phyloP scores from a whole-genome alignment of 2,329 filamentous ascomycete genomes.

The Monilinia aucupariae region DNA sequence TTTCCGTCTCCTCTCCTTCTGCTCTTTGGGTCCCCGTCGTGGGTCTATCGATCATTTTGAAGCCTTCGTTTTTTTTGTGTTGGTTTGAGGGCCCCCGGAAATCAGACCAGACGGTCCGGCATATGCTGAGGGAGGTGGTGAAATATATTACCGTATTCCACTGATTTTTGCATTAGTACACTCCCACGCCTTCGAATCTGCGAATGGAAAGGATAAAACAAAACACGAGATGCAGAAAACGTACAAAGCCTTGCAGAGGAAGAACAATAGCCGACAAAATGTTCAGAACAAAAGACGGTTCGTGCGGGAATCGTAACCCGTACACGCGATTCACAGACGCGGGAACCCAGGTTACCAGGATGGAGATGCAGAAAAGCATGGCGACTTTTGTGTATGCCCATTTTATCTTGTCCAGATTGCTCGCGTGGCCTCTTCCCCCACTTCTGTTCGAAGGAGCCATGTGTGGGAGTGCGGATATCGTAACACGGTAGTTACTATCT shows the following conservation, averaged over 20 bases:
- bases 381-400: conserved; percentile 66
- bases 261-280: conserved; percentile 67
- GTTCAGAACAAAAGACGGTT: conserved; percentile 55
- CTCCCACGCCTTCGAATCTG: neutral
- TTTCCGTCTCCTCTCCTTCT: neutral
- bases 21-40: neutral
- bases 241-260: conserved; percentile 66
- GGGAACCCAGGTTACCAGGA: conserved; percentile 69
- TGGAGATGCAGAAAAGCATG: conserved; percentile 63
- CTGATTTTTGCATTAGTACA: neutral
- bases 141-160: conserved; percentile 79
- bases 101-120: conserved; percentile 9
- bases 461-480: conserved; percentile 14
- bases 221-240: neutral
- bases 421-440: neutral
- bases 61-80: neutral
- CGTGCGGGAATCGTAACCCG: conserved; percentile 52
- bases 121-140: conserved; percentile 51
- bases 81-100: neutral
- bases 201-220: too few relatives aligned
- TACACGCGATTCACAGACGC: conserved; percentile 73
- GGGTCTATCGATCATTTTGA: conserved; percentile 7
- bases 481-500: conserved; percentile 19
- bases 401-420: conserved; percentile 51
- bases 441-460: neutral